Evolutionary conservation across 2,329 filamentous ascomycete species (phyloP).

Genomic region (Fusarium multiceps): DNA sequence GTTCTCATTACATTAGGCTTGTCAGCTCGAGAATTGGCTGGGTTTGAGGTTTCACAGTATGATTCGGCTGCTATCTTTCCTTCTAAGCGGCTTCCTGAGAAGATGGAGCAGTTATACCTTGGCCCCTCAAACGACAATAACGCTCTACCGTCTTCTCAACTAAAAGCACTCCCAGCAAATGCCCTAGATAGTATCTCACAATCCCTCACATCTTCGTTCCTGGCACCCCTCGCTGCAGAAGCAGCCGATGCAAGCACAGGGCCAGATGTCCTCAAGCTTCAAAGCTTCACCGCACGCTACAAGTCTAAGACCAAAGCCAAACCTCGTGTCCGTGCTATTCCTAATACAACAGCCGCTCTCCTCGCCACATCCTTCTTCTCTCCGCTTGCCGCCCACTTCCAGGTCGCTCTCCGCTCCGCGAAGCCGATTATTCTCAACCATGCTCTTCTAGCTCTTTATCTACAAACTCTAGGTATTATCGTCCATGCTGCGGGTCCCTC

Average conservation of each 20-base stretch:
- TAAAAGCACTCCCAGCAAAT: slow-evolving; percentile 65
- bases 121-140: slow-evolving; percentile 45
- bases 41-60: slow-evolving; percentile 71
- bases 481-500: slow-evolving; percentile 86
- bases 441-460: slow-evolving; percentile 79
- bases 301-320: slow-evolving; percentile 50
- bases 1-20: slow-evolving; percentile 86
- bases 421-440: slow-evolving; percentile 76
- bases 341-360: slow-evolving; percentile 82
- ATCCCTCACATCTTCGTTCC: slow-evolving; percentile 75
- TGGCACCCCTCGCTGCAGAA: slow-evolving; percentile 82
- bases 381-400: slow-evolving; percentile 84
- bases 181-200: slow-evolving; percentile 76
- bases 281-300: slow-evolving; percentile 79
- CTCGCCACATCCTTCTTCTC: slow-evolving; percentile 85
- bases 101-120: slow-evolving; percentile 78
- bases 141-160: slow-evolving; percentile 48
- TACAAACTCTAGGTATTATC: slow-evolving; percentile 87
- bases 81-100: slow-evolving; percentile 80
- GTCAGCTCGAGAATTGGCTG: slow-evolving; percentile 84
- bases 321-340: slow-evolving; percentile 66
- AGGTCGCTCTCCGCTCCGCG: slow-evolving; percentile 65
- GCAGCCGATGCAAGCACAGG: slow-evolving; percentile 84
- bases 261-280: slow-evolving; percentile 86
- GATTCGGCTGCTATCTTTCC: slow-evolving; percentile 72